Evolutionary conservation across 73 alveolate species (phyloP), one percentile per base, ranked within the genome.

Genomic region (Blepharisma japonicum): DNA sequence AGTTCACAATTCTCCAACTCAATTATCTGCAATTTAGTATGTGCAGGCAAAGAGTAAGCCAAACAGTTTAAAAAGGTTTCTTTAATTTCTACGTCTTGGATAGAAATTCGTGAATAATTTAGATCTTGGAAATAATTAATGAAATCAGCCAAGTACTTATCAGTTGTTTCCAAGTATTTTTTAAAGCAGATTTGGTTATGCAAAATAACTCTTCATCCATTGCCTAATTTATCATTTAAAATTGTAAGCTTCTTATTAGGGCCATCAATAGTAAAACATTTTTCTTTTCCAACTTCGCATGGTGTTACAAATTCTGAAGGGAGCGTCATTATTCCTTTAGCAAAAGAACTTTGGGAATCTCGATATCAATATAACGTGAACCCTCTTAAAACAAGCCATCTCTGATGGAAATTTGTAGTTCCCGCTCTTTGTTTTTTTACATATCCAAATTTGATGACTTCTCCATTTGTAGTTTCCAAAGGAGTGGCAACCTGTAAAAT

Each of bases 361-460:
- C 89, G 7, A 48, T 77, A 82, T 85, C 89, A 82, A 55, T 68
- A 82, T 6, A 82, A 71, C 18, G 74, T 77, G 51, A 82, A 77
- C 2, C 89, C 89, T 55, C 89, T 77, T 21, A 82, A 67, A 6
- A 82, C 89, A 45, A 82, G 48, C 89, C 89, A 82, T 77, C 89
- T 53, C 11, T 14, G 55, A 56, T 82, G 89, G 51, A 82, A 82
- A 18, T 61, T 61, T 14, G 38, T 61, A 20, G 74, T 20, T 61
- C 23, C 46, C 5, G 50, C 47, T 25, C 38, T 61, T 20, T 39
- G 38, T 61, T 61, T 61, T 8, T 20, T 20, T 2, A 61, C 18
- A 25, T 61, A 61, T 0, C 74, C 74, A 25, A 61, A 61, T 61
- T 61, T 61, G 14, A 61, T 25, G 18, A 25, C 74, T 61, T 61